Evolutionary conservation across 306 rosid species (phyloP), one percentile per base, ranked within the genome.

Genomic region (Cicer cuneatum): DNA sequence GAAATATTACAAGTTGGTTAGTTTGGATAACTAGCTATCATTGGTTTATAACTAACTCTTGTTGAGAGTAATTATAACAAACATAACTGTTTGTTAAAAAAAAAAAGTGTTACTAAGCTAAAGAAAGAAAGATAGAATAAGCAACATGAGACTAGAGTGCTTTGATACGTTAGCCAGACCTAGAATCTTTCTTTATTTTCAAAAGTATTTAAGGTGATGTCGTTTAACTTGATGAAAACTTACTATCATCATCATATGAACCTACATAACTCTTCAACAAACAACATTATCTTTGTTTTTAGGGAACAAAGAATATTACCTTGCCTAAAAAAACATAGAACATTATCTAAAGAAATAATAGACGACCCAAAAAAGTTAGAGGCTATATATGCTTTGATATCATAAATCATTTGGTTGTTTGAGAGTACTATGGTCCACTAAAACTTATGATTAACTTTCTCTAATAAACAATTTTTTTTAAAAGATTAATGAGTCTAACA

Each of bases 141-240:
- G 69, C 41, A 64, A 64, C 37, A 39, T 11, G 69, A 64, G 37
- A 19, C 49, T 62, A 39, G 29, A 62, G 68, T 61, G 45, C 7
- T 61, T 61, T 61, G 46, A 38, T 24, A 10, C 38, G 21, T 38
- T 56, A 61, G 68, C 29, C 33, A 29, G 3, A 29, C 5, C 33
- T 62, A 62, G 69, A n/a, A 37, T 61, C 33, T 63, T 63, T 63
- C 69, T 40, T 63, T 40, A 40, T 63, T 40, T 16, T 40, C 35
- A 2, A 63, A 18, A 40, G 37, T 42, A 10, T 64, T 43, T 64
- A 64, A 64, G 38, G 49, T 21, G 12, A 66, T 66, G 19, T 45
- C 10, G 24, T 39, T n/a, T 66, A 45, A 56, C 71, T 66, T 45
- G 21, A 24, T 66, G 21, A 19, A 11, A 60, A 66, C 19, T 43